phyloP scores from a whole-genome alignment of 2,329 filamentous ascomycete genomes.

The Graphilbum fragrans region DNA sequence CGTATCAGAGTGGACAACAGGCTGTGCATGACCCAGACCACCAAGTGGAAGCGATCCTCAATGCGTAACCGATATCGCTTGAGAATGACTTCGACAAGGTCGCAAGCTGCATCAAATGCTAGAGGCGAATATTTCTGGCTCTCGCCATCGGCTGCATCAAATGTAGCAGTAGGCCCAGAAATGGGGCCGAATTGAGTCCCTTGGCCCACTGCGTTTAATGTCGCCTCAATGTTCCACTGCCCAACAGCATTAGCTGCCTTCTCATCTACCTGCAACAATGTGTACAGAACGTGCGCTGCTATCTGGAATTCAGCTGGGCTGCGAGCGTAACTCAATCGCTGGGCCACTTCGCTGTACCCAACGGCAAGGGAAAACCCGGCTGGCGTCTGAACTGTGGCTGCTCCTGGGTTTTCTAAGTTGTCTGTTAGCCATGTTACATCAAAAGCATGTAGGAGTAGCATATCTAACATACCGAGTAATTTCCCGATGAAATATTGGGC shows the following conservation, averaged over 20 bases:
- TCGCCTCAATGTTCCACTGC: constrained; percentile 46
- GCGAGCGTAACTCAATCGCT: constrained; percentile 17
- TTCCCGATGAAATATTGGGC: constrained; percentile 28
- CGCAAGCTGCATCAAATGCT: constrained; percentile 35
- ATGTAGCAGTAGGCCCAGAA: neutral
- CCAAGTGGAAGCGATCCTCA: constrained; percentile 48
- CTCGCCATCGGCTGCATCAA: neutral
- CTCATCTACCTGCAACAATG: constrained; percentile 31
- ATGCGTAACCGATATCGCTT: constrained; percentile 47
- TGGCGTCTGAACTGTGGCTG: neutral
- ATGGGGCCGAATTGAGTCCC: constrained; percentile 15
- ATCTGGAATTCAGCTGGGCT: constrained; percentile 21
- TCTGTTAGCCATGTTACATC: neutral
- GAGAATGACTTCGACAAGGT: constrained; percentile 42
- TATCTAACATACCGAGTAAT: constrained; percentile 22
- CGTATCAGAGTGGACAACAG: constrained; percentile 42
- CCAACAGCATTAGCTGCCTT: constrained; percentile 36
- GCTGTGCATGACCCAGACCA: constrained; percentile 39
- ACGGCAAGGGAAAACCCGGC: constrained; percentile 23
- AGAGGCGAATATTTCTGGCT: constrained; percentile 14
- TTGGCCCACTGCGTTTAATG: constrained; percentile 30
- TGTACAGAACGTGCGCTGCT: constrained; percentile 27
- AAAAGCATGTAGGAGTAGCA: neutral
- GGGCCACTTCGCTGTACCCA: constrained; percentile 27
- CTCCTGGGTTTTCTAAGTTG: neutral